Evolutionary conservation across 441 rosid genomes (phyloP).

Genomic region (Pelargonium cotyledonis): DNA sequence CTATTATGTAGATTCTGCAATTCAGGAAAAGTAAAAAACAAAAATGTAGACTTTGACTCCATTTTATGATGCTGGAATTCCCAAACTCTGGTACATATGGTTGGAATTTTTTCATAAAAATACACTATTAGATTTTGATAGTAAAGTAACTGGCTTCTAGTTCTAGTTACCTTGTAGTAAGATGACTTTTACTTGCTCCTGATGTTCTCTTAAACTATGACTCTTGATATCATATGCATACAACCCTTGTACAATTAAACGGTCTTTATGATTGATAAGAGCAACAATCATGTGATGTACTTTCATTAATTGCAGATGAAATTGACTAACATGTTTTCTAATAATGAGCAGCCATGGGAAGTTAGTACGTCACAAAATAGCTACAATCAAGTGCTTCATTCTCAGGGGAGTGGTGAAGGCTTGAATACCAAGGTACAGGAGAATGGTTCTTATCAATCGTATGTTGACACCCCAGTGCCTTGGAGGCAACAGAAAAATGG

Average conservation of each 20-base stretch:
- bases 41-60: too few relatives aligned
- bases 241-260: too few relatives aligned
- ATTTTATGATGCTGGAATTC: too few relatives aligned
- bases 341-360: slow-evolving; percentile 73
- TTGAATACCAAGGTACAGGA: slow-evolving; percentile 32
- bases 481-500: slow-evolving; percentile 77
- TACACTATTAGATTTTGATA: too few relatives aligned
- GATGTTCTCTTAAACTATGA: not conserved
- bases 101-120: too few relatives aligned
- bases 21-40: too few relatives aligned
- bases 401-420: slow-evolving; percentile 33
- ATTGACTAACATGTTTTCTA: slow-evolving; percentile 15
- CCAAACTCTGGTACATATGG: too few relatives aligned
- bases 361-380: slow-evolving; percentile 37
- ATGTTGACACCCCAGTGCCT: slow-evolving; percentile 36
- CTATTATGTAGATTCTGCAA: too few relatives aligned
- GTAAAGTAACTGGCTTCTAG: too few relatives aligned
- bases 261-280: slow-evolving; percentile 2
- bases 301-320: not conserved
- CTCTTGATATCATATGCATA: too few relatives aligned
- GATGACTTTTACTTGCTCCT: not conserved
- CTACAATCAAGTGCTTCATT: slow-evolving; percentile 31
- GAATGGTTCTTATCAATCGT: slow-evolving; percentile 38
- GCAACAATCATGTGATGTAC: not conserved
- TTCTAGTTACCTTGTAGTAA: too few relatives aligned